Percentiles rank a stretch among this genome's conserved stretches.
phyloP scores from a whole-genome alignment of 768 basidiomycete genomes.

The Lactarius akahatsu region DNA sequence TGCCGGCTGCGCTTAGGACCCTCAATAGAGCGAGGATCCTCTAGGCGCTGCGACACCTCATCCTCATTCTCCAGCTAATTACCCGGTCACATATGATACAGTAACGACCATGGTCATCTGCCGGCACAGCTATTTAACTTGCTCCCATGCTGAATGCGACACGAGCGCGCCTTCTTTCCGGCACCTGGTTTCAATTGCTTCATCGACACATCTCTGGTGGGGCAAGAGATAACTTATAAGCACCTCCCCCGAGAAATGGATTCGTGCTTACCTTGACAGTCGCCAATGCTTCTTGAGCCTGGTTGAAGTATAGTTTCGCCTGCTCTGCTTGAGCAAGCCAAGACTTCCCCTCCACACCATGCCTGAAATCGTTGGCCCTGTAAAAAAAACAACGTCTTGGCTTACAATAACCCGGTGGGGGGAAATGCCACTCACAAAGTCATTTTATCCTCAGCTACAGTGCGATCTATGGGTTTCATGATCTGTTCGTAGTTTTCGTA shows the following conservation, averaged over 20 bases:
- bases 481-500: not conserved
- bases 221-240: not conserved
- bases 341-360: not conserved
- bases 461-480: constrained; percentile 8
- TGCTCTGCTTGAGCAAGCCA: not conserved
- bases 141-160: not conserved
- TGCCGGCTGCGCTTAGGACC: too few species aligned
- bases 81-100: too few species aligned
- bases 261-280: constrained; percentile 11
- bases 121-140: not conserved
- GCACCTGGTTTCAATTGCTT: not conserved
- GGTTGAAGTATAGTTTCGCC: constrained; percentile 8
- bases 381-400: not conserved
- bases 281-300: constrained; percentile 1
- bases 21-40: too few species aligned
- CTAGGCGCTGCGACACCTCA: too few species aligned
- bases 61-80: too few species aligned
- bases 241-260: not conserved
- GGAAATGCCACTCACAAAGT: not conserved
- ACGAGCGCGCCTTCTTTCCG: not conserved
- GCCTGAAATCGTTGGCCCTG: constrained; percentile 15
- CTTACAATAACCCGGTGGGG: not conserved
- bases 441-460: constrained; percentile 6
- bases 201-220: not conserved
- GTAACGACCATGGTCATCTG: not conserved